Base-by-base conservation (phyloP, 2,329 filamentous ascomycete genomes). In the Ophiocordyceps australis region DNA sequence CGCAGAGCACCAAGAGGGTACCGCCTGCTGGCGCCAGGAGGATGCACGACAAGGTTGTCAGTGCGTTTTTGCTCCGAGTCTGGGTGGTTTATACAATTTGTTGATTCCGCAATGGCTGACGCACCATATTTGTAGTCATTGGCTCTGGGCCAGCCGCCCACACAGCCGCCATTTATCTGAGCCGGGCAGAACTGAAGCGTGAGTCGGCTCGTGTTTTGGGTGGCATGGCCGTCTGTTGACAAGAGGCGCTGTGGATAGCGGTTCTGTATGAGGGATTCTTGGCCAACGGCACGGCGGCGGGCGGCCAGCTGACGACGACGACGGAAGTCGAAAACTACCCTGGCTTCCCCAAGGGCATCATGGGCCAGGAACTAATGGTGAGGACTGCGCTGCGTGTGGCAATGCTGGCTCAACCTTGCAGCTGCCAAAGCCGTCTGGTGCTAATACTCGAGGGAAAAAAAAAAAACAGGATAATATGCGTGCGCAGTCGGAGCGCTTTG, bases 271-370 rank as follows among this genome's bases (percentile, higher is more conserved):
- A 98, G 59, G 89, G 89, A 40, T 93, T 98, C 67, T 74, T 98
- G 51, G 89, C 89, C 42, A 89, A 94, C 47, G 89, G 86, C 45
- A 92, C 91, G 42, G 89, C 89, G 6, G 82, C 89, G 23, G 89
- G 89, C 39, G 89, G 89, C 30, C 89, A 98, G 64, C 66, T 98
- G 39, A 98, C 91, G 28, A 98, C 91, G 15, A 98, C 89, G 28
- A 95, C 92, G 43, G 91, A 98, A 39, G 74, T 98, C 32, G 89
- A 98, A 63, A 98, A 98, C 67, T 98, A 77, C 56, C 89, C 89
- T 15, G 89, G 89, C 24, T 98, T 95, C 59, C 78, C 80, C 43
- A 69, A 80, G 41, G 79, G 76, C 35, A 83, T 98, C 49, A 78
- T 82, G 55, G 89, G 89, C 38, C 56, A 67, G 29, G 76, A 82